Evolutionary conservation across 345 rosid genomes (phyloP).

Genomic region (Populus ilicifolia): DNA sequence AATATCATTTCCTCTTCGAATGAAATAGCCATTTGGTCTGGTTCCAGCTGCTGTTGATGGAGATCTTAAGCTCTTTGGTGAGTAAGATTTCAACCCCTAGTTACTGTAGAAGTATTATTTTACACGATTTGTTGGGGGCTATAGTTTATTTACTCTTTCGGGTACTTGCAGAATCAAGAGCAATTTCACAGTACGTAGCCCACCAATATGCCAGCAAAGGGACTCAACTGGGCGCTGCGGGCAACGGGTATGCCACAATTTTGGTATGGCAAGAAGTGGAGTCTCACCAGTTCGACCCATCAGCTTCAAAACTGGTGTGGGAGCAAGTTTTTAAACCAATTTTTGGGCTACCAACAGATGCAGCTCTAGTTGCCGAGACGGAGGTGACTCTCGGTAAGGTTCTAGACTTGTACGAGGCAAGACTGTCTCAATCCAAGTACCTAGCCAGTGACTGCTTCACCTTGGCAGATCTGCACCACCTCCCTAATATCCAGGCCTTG

Average conservation of each 20-base stretch:
- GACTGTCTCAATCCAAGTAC: conserved; percentile 29
- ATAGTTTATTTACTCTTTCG: background rate
- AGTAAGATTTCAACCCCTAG: background rate
- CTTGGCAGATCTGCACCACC: conserved; percentile 46
- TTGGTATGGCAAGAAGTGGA: background rate
- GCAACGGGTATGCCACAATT: background rate
- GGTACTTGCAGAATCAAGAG: background rate
- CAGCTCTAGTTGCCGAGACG: conserved; percentile 9
- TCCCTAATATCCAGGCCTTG: background rate
- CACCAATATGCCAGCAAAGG: background rate
- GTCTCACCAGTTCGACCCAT: background rate
- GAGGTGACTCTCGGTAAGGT: conserved; percentile 36
- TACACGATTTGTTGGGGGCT: background rate
- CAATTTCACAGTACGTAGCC: background rate
- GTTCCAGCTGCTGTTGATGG: background rate
- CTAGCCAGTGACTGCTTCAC: conserved; percentile 41
- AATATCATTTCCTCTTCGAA: background rate
- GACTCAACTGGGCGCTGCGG: background rate
- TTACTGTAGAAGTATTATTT: too few relatives aligned
- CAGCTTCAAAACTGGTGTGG: background rate
- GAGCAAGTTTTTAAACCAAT: background rate
- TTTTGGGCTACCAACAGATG: background rate
- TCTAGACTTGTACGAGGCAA: conserved; percentile 45
- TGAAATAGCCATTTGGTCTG: background rate
- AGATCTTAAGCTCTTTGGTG: background rate